phyloP scores from a whole-genome alignment of 257 asterid genomes.

The Solanum pennellii region DNA sequence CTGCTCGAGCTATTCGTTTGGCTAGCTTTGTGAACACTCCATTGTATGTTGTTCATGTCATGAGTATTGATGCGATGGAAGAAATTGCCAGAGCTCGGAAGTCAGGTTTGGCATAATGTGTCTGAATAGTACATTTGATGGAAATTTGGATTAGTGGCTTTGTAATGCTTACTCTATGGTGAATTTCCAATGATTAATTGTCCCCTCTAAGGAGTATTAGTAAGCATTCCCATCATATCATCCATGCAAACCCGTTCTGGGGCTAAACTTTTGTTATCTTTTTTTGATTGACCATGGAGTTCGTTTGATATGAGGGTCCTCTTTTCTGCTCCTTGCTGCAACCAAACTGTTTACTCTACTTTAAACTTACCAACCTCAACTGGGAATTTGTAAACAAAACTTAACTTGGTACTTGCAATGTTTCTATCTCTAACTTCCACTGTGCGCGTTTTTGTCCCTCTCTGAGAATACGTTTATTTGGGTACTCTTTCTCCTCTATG shows the following conservation, averaged over 20 bases:
- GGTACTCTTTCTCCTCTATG: background rate
- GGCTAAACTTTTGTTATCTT: background rate
- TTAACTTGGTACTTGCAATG: background rate
- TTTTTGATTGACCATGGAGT: background rate
- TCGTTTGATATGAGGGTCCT: background rate
- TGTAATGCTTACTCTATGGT: background rate
- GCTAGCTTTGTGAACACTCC: constrained; percentile 95
- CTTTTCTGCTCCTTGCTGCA: background rate
- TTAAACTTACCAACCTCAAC: background rate
- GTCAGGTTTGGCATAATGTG: constrained; percentile 43
- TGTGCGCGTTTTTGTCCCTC: background rate
- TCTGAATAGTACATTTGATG: background rate
- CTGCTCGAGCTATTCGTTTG: constrained; percentile 85
- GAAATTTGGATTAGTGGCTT: background rate
- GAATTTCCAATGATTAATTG: background rate
- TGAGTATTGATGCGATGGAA: constrained; percentile 98
- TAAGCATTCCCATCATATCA: background rate
- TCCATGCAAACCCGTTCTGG: background rate
- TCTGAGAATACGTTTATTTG: background rate
- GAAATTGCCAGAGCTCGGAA: constrained; percentile 92
- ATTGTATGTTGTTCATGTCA: constrained; percentile 89
- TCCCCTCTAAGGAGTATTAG: background rate
- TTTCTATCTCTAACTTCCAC: background rate
- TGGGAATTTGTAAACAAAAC: background rate
- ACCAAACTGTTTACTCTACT: background rate